Base-by-base conservation (phyloP, 805 yeast species). In the Hemisphaericaspora nanyangensis region DNA sequence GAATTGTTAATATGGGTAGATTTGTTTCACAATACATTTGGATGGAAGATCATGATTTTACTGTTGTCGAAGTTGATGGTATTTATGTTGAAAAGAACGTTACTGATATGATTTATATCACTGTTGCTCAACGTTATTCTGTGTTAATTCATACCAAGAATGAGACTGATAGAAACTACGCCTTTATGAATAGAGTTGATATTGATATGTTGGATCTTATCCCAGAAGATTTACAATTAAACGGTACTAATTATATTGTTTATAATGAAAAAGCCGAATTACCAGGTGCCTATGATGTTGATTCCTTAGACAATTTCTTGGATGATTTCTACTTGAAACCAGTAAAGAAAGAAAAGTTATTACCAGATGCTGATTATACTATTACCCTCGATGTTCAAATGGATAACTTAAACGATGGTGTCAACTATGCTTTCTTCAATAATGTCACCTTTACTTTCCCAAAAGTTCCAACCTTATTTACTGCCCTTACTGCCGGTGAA, bases 251-350 rank as follows among this genome's bases (percentile, higher is more conserved):
- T 52, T 75, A 70, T 48, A 55, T 85, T 29, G 62, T 72, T 1
- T 85, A 83, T 52, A 70, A 74, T 42, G 51, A 58, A 1, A 37
- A 52, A 22, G 48, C 42, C n/a, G 49, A 42, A 13, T 39, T 32
- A 27, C 59, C 59, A 18, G 50, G 45, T 12, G 41, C 52, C 37
- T 48, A 48, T 34, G 16, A 6, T 13, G 54, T 67, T 42, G 61
- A 56, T 34, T 63, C 69, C 5, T 48, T 58, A 22, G 64, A 59
- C 28, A 71, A 63, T 18, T 73, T 70, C 54, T 48, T 53, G 25
- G 97, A 93, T 60, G 99, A 93, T 65, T 82, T 82, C 68, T 70
- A 72, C 48, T 74, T 93, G 50, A 70, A 62, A 8, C 96, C 99
- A 2, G 53, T 71, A 6, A 72, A 74, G 31, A 72, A 76, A 32